Conservation (phyloP, 225 moss, liverwort and hornwort species). For the Ulota crispa region DNA sequence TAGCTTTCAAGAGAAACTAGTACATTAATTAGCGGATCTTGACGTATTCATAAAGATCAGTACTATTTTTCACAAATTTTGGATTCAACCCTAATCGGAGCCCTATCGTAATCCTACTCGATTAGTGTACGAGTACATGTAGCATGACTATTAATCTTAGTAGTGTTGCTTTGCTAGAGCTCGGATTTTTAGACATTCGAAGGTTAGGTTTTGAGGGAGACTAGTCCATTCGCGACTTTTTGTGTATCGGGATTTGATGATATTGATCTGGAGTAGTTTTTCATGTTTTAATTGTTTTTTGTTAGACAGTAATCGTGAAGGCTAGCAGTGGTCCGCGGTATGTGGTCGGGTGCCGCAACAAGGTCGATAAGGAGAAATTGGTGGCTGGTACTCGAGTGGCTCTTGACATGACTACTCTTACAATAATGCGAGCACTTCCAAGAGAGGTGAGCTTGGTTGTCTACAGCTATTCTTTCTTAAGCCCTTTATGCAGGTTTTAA, state of each 20-base stretch:
- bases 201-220: not conserved
- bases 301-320: conserved; percentile 81
- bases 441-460: conserved; percentile 63
- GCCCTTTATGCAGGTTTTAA: not conserved
- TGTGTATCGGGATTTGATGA: not conserved
- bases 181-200: not conserved
- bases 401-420: conserved; percentile 96
- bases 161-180: not conserved
- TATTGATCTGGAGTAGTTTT: no score
- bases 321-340: conserved; percentile 98
- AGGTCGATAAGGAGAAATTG: conserved; percentile 95
- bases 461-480: not conserved
- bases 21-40: not conserved
- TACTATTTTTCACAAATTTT: not conserved
- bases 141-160: not conserved
- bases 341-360: conserved; percentile 95
- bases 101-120: not conserved
- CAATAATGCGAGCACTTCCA: conserved; percentile 96
- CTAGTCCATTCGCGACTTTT: not conserved
- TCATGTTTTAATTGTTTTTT: not conserved
- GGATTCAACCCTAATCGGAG: not conserved
- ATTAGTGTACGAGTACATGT: not conserved
- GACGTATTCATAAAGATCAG: no score
- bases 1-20: not conserved
- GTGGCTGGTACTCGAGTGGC: conserved; percentile 92